A percentile compares a stretch with the other conserved stretches of the same genome.
These are phyloP conservation scores for Fistulinella prunicolor DNA, from an alignment of 768 basidiomycete genomes.

Conservation along the genomic window DNA sequence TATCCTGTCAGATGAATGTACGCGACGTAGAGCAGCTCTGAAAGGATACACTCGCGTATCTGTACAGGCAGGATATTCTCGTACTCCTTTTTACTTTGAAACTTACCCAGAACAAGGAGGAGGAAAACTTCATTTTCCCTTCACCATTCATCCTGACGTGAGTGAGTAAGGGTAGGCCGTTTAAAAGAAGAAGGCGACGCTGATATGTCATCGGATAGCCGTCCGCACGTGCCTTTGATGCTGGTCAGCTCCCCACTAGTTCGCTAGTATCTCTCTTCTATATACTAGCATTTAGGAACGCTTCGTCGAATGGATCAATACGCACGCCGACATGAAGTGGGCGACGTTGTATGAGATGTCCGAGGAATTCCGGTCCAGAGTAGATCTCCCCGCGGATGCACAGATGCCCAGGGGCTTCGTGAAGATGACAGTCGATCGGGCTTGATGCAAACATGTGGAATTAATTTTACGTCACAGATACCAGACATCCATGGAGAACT, in stretches of 20 bases:
- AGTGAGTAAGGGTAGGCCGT: constrained; percentile 47
- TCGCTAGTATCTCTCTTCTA: background rate
- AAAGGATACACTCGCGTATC: constrained; percentile 73
- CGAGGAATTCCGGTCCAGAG: constrained; percentile 55
- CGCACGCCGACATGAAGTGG: constrained; percentile 67
- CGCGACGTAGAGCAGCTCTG: constrained; percentile 68
- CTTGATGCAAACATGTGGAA: too few relatives aligned
- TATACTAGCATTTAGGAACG: constrained; percentile 48
- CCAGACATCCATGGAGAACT: too few relatives aligned
- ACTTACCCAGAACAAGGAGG: constrained; percentile 41
- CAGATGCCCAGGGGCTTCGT: constrained; percentile 51
- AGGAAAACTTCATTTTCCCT: constrained; percentile 67
- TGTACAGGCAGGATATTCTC: constrained; percentile 46
- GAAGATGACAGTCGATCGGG: constrained; percentile 2
- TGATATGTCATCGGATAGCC: constrained; percentile 35
- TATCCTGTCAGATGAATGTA: constrained; percentile 49
- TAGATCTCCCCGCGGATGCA: constrained; percentile 46
- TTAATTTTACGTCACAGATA: too few relatives aligned
- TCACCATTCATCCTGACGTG: constrained; percentile 79
- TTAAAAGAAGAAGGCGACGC: background rate
- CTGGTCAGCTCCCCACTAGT: constrained; percentile 39
- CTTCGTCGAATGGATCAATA: constrained; percentile 74
- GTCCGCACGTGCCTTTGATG: constrained; percentile 72
- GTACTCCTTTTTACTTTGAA: background rate
- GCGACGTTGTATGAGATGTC: constrained; percentile 69